Evolutionary conservation across 305 asterid species (phyloP), one percentile per base, ranked within the genome.

Genomic region (Ilex paraguariensis): DNA sequence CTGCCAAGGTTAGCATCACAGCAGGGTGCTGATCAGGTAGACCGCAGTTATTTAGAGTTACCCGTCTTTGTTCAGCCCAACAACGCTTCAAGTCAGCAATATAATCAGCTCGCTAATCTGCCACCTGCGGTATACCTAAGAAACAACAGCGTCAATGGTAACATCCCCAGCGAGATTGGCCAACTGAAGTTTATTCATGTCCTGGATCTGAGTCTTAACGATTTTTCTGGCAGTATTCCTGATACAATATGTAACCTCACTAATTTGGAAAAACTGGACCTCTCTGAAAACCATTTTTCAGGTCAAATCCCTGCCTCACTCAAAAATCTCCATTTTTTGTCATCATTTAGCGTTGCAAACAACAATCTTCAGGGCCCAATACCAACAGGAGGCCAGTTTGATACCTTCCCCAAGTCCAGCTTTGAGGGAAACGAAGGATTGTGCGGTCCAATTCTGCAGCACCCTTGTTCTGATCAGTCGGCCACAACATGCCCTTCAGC

Each of bases 1-100:
- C 66, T 92, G 67, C 72, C 64, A 63, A 75, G 91, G 54, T 75
- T 92, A 17, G 74, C 88, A 7, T 64, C 68, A 61, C 78, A 85
- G 70, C 72, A 70, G 70, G 75, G 64, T 56, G 75, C 81, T 16
- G 89, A 85, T n/a, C 39, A 32, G 39, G 42, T 56, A 32, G 44
- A 56, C 39, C 13, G 45, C 11, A 56, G 60, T 32, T 31, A 56
- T n/a, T 32, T 56, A n/a, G 60, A 56, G 44, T 32, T 56, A 6
- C 60, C 60, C 28, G 60, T 56, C 13, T 56, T 28, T 32, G 60
- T 56, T 56, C 42, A 30, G 15, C 60, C 60, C 4, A 8, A 56
- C 5, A 56, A 31, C 12, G 60, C 60, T 28, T 28, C 60, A 3
- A 28, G 28, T 32, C 17, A 9, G 60, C 60, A 56, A n/a, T 56